phyloP scores from a whole-genome alignment of 176 grass and related monocot genomes.

The Rhynchospora breviuscula region DNA sequence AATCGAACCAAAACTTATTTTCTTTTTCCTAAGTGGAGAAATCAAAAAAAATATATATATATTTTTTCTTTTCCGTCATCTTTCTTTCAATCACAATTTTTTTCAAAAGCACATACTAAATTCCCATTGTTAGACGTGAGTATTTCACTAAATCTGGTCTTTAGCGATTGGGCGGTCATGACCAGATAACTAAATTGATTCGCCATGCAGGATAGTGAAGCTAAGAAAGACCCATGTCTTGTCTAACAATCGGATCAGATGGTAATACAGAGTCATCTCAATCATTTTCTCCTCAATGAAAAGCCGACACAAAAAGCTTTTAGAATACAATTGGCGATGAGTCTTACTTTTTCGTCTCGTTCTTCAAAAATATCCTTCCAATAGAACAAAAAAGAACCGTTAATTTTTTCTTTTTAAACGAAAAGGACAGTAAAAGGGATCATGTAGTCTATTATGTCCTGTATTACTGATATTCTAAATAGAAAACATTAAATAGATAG shows the following conservation, averaged over 20 bases:
- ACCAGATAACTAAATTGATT: neutral
- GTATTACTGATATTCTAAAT: too few species aligned
- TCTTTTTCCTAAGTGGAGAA: too few species aligned
- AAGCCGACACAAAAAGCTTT: neutral
- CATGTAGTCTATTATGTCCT: neutral
- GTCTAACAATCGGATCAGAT: neutral
- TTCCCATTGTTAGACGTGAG: too few species aligned
- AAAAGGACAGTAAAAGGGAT: neutral
- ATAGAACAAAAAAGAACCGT: neutral
- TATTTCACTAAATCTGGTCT: neutral
- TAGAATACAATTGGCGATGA: neutral
- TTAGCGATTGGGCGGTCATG: neutral
- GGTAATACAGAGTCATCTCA: neutral
- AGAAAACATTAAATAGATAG: too few species aligned
- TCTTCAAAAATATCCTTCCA: neutral
- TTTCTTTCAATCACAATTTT: too few species aligned
- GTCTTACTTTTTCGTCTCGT: neutral
- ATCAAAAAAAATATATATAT: too few species aligned
- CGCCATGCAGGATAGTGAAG: neutral
- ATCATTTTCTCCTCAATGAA: neutral
- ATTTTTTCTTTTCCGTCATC: too few species aligned
- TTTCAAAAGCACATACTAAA: too few species aligned
- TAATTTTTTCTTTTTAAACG: neutral
- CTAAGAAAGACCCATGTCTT: neutral
- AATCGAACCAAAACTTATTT: too few species aligned